phyloP scores from a whole-genome alignment of 2,329 filamentous ascomycete species.

The Fusarium musae region DNA sequence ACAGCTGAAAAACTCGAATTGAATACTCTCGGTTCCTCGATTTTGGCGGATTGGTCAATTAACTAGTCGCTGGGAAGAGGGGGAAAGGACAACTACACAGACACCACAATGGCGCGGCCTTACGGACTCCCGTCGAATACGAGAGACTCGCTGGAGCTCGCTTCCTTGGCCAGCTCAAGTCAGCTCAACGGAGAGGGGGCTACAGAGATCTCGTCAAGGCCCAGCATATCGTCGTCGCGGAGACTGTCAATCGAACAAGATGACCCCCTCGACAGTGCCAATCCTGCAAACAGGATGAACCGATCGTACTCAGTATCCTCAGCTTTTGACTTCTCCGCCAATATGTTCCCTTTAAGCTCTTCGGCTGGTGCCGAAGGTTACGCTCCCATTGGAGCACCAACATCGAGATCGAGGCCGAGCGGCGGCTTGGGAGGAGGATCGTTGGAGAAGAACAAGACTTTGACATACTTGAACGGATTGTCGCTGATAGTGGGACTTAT shows the following conservation, averaged over 20 bases:
- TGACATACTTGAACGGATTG: conserved; percentile 94
- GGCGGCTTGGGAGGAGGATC: conserved; percentile 77
- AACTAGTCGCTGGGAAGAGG: conserved; percentile 9
- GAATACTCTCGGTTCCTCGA: conserved; percentile 16
- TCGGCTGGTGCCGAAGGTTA: conserved; percentile 79
- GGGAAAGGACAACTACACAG: conserved; percentile 3
- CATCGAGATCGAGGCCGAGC: conserved; percentile 59
- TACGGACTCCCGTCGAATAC: conserved; percentile 59
- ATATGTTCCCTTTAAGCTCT: conserved; percentile 90
- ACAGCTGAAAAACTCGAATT: conserved; percentile 17
- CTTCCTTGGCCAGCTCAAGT: conserved; percentile 89
- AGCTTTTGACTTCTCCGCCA: conserved; percentile 94
- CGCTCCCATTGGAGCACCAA: conserved; percentile 84
- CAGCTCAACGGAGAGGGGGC: conserved; percentile 62
- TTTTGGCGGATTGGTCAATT: conserved; percentile 6
- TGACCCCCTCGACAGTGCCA: conserved; percentile 74
- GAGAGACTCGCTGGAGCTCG: conserved; percentile 96
- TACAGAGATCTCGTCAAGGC: conserved; percentile 76
- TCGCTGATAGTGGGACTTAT: conserved; percentile 92
- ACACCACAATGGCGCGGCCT: conserved; percentile 55
- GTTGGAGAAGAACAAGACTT: conserved; percentile 92
- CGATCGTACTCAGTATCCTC: conserved; percentile 92
- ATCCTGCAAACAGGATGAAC: conserved; percentile 58
- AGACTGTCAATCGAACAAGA: conserved; percentile 85
- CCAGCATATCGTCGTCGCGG: conserved; percentile 92